These are phyloP conservation scores for Fusarium ambrosium DNA, from an alignment of 2,329 filamentous ascomycete species.

Conservation along the genomic window DNA sequence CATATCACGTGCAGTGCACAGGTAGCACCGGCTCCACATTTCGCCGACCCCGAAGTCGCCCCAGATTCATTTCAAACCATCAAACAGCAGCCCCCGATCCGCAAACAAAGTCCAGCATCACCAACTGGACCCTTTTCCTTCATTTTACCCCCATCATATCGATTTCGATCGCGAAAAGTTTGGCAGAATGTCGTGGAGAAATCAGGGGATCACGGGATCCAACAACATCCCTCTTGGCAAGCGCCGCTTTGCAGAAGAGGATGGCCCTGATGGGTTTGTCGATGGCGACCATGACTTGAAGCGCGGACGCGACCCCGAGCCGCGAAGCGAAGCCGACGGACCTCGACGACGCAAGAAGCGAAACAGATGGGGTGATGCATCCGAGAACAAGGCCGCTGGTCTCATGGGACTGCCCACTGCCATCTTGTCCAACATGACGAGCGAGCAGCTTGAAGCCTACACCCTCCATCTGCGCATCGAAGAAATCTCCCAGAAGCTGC, in stretches of 20 bases:
- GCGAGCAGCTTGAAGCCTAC: slow-evolving; percentile 97
- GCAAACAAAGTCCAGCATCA: slow-evolving; percentile 23
- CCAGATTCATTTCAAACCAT: slow-evolving; percentile 26
- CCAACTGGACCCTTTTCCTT: slow-evolving; percentile 15
- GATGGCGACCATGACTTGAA: slow-evolving; percentile 70
- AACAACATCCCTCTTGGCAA: slow-evolving; percentile 97
- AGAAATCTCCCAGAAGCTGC: slow-evolving; percentile 98
- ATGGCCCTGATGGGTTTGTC: slow-evolving; percentile 50
- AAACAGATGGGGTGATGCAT: slow-evolving; percentile 97
- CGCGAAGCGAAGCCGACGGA: slow-evolving; percentile 78
- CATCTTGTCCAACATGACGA: slow-evolving; percentile 98
- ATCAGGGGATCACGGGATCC: slow-evolving; percentile 91
- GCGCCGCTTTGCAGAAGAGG: slow-evolving; percentile 80
- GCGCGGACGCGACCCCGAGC: slow-evolving; percentile 92
- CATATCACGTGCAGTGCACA: slow-evolving; percentile 25
- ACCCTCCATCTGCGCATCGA: slow-evolving; percentile 96
- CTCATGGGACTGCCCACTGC: slow-evolving; percentile 97
- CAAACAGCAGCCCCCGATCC: slow-evolving; percentile 24
- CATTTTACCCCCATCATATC: slow-evolving; percentile 13
- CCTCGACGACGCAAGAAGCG: slow-evolving; percentile 95
- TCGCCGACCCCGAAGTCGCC: slow-evolving; percentile 29
- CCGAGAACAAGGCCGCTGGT: slow-evolving; percentile 98
- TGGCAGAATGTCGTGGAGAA: slow-evolving; percentile 74
- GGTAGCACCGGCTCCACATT: slow-evolving; percentile 13
- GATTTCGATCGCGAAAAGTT: slow-evolving; percentile 4